Conservation (phyloP, 2,329 filamentous ascomycete species). For the Byssoonygena ceratinophila region DNA sequence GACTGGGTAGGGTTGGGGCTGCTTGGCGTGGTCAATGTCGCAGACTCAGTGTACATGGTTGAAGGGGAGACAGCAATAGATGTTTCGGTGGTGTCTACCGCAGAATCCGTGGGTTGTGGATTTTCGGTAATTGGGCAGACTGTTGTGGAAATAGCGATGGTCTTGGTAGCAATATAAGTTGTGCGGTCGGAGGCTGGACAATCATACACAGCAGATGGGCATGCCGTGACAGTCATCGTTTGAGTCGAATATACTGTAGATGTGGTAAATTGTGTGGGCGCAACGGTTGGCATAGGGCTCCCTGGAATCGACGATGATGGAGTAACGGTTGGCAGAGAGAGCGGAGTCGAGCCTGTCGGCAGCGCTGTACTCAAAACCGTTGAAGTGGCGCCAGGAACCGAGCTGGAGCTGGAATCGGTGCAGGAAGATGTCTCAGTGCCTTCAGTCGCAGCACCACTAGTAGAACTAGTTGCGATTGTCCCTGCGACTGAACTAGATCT, state of each 20-base stretch:
- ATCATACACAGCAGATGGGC: constrained; percentile 1
- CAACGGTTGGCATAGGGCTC: neutral
- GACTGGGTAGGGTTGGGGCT: neutral
- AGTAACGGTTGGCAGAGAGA: neutral
- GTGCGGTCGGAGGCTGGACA: constrained; percentile 2
- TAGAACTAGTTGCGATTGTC: neutral
- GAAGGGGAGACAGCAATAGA: neutral
- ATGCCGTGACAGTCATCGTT: neutral
- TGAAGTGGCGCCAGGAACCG: too few species aligned
- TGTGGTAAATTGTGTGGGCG: neutral
- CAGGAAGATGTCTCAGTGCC: neutral
- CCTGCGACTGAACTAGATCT: neutral
- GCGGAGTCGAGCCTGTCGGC: too few species aligned
- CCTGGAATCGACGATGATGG: neutral
- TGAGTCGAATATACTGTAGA: constrained; percentile 1
- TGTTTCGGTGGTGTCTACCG: neutral
- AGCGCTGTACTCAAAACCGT: neutral
- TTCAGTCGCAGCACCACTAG: neutral
- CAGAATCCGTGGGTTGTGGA: too few species aligned
- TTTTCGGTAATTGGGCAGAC: neutral
- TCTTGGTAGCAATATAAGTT: neutral
- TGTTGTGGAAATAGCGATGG: neutral
- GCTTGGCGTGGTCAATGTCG: neutral
- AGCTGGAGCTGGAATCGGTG: neutral
- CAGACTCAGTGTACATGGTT: neutral